These are phyloP conservation scores for Boletus sp. DNA, from an alignment of 768 basidiomycete species.

Conservation along the genomic window DNA sequence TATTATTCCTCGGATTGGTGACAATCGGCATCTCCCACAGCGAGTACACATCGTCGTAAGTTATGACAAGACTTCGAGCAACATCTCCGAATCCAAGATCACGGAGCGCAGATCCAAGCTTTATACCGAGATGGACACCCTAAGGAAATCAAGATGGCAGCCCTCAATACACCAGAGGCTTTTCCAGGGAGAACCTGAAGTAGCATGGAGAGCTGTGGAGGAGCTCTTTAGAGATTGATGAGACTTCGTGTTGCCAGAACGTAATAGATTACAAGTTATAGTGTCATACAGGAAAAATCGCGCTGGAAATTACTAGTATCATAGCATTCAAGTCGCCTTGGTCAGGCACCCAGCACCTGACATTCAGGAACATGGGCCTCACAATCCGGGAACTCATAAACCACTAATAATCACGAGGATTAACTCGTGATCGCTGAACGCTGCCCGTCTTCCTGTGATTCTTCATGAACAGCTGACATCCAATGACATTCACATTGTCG, in stretches of 20 bases:
- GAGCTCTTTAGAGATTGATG: conserved; percentile 1
- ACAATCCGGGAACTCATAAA: not conserved
- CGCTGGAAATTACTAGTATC: not conserved
- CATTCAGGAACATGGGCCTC: no score
- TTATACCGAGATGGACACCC: not conserved
- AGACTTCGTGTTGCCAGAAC: not conserved
- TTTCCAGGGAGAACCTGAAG: conserved; percentile 12
- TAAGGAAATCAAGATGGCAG: not conserved
- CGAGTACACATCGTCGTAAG: conserved; percentile 9
- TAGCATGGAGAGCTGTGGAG: conserved; percentile 13
- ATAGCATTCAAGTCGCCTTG: not conserved
- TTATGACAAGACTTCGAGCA: conserved; percentile 8
- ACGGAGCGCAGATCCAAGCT: not conserved
- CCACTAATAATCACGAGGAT: not conserved
- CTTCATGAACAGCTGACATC: not conserved
- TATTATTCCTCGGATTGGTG: not conserved
- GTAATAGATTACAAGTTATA: not conserved
- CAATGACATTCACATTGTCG: conserved; percentile 7
- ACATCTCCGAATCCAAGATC: not conserved
- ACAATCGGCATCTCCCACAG: not conserved
- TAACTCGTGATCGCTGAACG: not conserved
- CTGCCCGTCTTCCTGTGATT: not conserved
- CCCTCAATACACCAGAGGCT: not conserved
- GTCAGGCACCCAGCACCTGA: not conserved
- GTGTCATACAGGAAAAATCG: not conserved